phyloP scores from a whole-genome alignment of 2,329 filamentous ascomycete species.

The Bipolaris oryzae region DNA sequence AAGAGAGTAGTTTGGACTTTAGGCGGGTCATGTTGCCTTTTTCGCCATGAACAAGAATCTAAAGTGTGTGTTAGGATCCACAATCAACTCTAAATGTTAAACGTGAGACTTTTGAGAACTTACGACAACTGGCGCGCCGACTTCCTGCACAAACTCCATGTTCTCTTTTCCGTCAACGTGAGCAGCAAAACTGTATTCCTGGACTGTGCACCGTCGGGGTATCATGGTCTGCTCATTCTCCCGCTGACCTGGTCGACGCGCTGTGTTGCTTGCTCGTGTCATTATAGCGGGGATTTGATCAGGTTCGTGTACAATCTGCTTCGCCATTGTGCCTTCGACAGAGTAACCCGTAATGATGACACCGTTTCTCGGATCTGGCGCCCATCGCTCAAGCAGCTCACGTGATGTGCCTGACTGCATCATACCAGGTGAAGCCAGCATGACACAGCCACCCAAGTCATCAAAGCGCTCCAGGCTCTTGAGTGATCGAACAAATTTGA shows the following conservation, averaged over 20 bases:
- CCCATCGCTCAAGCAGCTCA: slow-evolving; percentile 93
- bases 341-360: slow-evolving; percentile 98
- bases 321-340: slow-evolving; percentile 97
- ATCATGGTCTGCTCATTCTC: slow-evolving; percentile 91
- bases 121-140: slow-evolving; percentile 89
- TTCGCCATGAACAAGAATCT: slow-evolving; percentile 97
- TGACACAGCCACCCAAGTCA: slow-evolving; percentile 92
- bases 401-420: slow-evolving; percentile 94
- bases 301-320: slow-evolving; percentile 92
- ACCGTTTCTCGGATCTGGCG: slow-evolving; percentile 94
- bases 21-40: slow-evolving; percentile 98
- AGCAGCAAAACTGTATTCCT: slow-evolving; percentile 93
- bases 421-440: slow-evolving; percentile 98
- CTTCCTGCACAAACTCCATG: slow-evolving; percentile 93
- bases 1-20: slow-evolving; percentile 91
- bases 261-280: slow-evolving; percentile 60
- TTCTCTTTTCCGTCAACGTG: slow-evolving; percentile 97
- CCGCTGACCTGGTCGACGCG: slow-evolving; percentile 64
- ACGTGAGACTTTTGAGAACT: slow-evolving; percentile 49
- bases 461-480: slow-evolving; percentile 96
- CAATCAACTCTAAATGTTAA: not conserved
- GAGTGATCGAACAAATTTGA: slow-evolving; percentile 88
- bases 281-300: slow-evolving; percentile 95
- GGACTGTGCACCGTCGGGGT: slow-evolving; percentile 86
- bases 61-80: slow-evolving; percentile 11